Evolutionary conservation across 1,284 basidiomycete species (phyloP).

Genomic region (Leccinum pachyderme): DNA sequence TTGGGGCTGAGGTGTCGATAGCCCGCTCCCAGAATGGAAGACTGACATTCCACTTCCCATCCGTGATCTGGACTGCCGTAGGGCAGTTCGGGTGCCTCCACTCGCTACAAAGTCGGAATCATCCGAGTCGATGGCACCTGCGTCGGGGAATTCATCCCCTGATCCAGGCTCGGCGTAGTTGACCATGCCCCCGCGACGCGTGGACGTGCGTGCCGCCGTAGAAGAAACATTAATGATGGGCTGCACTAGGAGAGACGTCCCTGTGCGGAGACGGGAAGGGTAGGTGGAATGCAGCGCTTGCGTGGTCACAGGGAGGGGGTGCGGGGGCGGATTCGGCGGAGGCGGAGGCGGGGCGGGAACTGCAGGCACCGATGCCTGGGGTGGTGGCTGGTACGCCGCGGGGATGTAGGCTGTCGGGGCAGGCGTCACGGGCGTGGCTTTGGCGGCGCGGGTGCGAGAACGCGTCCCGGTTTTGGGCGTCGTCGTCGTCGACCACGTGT

Average conservation of each 20-base stretch:
- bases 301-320: conserved; percentile 53
- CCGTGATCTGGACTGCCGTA: conserved; percentile 40
- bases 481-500: conserved; percentile 52
- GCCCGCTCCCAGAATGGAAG: conserved; percentile 35
- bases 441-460: conserved; percentile 36
- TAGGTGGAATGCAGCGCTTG: conserved; percentile 88
- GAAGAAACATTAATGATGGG: conserved; percentile 60
- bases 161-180: conserved; percentile 89
- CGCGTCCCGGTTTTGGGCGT: conserved; percentile 26
- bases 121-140: conserved; percentile 74
- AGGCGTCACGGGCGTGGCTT: conserved; percentile 32
- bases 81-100: conserved; percentile 46
- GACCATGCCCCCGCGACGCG: conserved; percentile 65
- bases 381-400: conserved; percentile 31
- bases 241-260: conserved; percentile 87
- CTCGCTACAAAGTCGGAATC: conserved; percentile 64
- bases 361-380: conserved; percentile 15
- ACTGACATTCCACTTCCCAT: conserved; percentile 37
- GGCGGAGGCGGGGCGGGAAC: conserved; percentile 22
- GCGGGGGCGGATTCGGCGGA: conserved; percentile 46
- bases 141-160: conserved; percentile 76
- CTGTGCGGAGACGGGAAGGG: conserved; percentile 89
- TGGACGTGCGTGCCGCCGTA: conserved; percentile 43
- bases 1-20: conserved; percentile 35
- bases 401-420: conserved; percentile 34